Evolutionary conservation across 805 yeast genomes (phyloP), one percentile per base, ranked within the genome.

Genomic region (Cyberlindnera sargentensis): DNA sequence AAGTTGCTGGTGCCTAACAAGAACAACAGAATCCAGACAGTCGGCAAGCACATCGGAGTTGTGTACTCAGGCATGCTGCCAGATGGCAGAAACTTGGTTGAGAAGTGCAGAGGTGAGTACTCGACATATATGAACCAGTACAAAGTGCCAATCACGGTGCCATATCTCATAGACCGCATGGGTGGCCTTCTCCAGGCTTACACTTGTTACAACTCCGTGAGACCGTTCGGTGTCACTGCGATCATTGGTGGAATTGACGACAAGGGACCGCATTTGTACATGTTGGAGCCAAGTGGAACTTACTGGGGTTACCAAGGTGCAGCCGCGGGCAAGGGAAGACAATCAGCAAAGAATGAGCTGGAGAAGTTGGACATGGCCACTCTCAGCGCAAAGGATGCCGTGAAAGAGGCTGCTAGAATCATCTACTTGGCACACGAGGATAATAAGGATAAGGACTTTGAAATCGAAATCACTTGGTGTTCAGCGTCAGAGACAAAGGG

Each of bases 261-360:
- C 36, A 78, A 84, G 47, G 98, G 97, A 9, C 78, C 95, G 23
- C 97, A 91, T 63, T 75, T 93, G 56, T 91, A 84, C 68, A 93
- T 91, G 97, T 73, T 93, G 46, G 99, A 93, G 64, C 99, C 99
- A 55, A 85, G 95, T 63, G 99, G 99, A 49, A 72, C 88, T 1
- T 88, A 82, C 60, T 95, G 99, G 98, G 99, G 99, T 41, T 93
- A 93, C 67, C 74, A 77, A 43, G 99, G 96, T 48, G 95, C 96
- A 34, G 99, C 99, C 15, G 80, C 97, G 4, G 99, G 99, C 50
- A 93, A 91, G 64, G 99, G 99, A 39, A 80, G 98, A 65, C 99
- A 93, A 66, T 78, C 87, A n/a, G 99, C 99, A 40, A 91, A 91
- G 67, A 84, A 91, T 28, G 99, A 93, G 67, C 75, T 93, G 54